These are phyloP conservation scores for Typha latifolia DNA, from an alignment of 176 grass and related monocot species.

Conservation along the genomic window DNA sequence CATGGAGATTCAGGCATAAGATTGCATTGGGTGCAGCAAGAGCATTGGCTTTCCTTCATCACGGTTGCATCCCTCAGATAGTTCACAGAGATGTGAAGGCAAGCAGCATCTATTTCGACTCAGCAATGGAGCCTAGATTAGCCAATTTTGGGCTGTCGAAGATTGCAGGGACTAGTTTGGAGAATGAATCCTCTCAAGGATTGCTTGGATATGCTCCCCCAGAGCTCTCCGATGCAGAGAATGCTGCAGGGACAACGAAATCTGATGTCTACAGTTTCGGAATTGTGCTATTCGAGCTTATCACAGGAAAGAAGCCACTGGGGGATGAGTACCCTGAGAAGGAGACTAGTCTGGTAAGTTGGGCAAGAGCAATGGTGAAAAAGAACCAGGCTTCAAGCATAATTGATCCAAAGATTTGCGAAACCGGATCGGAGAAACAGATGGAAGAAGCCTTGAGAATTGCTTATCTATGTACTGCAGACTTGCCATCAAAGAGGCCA, in stretches of 20 bases:
- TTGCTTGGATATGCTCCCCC: conserved; percentile 58
- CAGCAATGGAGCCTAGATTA: conserved; percentile 67
- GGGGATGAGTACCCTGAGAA: conserved; percentile 56
- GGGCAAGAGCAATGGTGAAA: conserved; percentile 85
- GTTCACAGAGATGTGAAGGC: conserved; percentile 88
- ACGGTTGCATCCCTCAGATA: conserved; percentile 85
- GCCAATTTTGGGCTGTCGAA: conserved; percentile 78
- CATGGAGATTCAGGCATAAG: conserved; percentile 87
- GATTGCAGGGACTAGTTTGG: conserved; percentile 31
- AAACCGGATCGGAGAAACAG: conserved; percentile 54
- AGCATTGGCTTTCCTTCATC: conserved; percentile 92
- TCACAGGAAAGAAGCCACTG: conserved; percentile 79
- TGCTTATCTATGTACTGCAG: conserved; percentile 82
- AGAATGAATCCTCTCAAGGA: conserved; percentile 29
- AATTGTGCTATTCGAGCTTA: conserved; percentile 76
- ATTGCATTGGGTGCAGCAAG: conserved; percentile 74
- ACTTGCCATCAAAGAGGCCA: conserved; percentile 79
- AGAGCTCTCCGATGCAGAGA: conserved; percentile 58
- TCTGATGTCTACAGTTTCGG: conserved; percentile 78
- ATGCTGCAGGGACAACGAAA: conserved; percentile 45
- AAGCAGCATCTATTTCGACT: conserved; percentile 87
- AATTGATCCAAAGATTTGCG: conserved; percentile 67
- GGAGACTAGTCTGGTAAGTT: conserved; percentile 56
- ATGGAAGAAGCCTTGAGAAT: conserved; percentile 82
- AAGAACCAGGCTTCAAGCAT: conserved; percentile 39